Conservation (phyloP, 257 asterid species). For the Solanum chmielewskii region DNA sequence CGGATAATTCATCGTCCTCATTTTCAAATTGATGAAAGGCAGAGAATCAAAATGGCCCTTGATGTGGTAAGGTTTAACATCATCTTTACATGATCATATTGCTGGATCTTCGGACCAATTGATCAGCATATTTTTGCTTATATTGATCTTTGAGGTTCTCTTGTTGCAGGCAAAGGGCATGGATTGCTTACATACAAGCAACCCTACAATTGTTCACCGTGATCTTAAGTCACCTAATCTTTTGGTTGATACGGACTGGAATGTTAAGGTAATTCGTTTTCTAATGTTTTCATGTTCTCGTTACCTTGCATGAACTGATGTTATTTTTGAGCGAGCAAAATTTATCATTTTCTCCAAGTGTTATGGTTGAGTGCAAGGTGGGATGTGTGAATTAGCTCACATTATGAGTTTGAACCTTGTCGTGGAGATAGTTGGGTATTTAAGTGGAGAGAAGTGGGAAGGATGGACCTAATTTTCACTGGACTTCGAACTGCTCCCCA, state of each 20-base stretch:
- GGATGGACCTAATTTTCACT: background rate
- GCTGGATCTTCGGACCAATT: background rate
- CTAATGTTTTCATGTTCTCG: background rate
- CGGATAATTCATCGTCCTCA: slow-evolving; percentile 96
- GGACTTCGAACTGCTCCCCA: background rate
- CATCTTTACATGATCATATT: background rate
- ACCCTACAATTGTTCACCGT: slow-evolving; percentile 95
- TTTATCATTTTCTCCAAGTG: background rate
- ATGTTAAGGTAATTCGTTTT: slow-evolving; percentile 58
- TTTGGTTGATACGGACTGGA: slow-evolving; percentile 93
- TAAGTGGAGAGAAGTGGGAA: background rate
- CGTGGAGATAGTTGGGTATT: background rate
- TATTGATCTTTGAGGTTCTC: slow-evolving; percentile 7
- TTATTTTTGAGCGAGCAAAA: background rate
- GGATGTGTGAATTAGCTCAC: background rate
- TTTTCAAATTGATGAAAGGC: slow-evolving; percentile 86
- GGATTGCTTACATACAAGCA: slow-evolving; percentile 97
- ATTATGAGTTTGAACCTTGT: background rate
- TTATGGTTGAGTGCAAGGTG: background rate
- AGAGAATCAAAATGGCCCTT: slow-evolving; percentile 93
- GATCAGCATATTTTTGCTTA: background rate
- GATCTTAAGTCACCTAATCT: slow-evolving; percentile 98
- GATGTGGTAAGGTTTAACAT: slow-evolving; percentile 70
- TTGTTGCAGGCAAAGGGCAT: slow-evolving; percentile 89
- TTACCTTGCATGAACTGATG: background rate